phyloP scores from a whole-genome alignment of 2,329 filamentous ascomycete genomes.

The Lachnellula willkommii region DNA sequence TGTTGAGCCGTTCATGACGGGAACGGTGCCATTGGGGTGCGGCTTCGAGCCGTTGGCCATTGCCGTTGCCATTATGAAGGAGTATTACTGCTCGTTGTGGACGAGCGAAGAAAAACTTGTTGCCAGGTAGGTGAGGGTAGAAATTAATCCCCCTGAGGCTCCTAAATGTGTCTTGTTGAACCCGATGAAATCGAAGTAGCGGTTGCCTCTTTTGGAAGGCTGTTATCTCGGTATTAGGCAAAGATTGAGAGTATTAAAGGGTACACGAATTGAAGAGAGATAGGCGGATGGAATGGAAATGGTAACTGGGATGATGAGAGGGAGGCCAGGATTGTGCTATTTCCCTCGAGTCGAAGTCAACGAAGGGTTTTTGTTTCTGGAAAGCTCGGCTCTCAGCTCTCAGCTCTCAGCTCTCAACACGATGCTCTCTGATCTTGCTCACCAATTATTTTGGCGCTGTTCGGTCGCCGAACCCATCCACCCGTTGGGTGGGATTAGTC shows the following conservation, averaged over 20 bases:
- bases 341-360: background rate
- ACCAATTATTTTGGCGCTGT: no score
- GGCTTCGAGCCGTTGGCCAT: conserved; percentile 31
- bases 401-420: background rate
- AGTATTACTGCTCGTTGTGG: conserved; percentile 20
- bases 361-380: background rate
- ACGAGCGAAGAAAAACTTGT: conserved; percentile 24
- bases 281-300: background rate
- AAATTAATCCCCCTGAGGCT: conserved; percentile 4
- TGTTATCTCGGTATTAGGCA: background rate
- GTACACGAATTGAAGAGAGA: background rate
- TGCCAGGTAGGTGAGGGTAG: conserved; percentile 16
- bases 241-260: background rate
- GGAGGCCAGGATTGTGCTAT: background rate
- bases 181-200: background rate
- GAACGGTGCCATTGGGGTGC: conserved; percentile 38
- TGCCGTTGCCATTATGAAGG: conserved; percentile 44
- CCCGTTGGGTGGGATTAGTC: no score
- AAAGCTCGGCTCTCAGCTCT: no score
- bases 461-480: no score
- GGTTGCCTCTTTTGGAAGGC: background rate
- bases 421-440: no score
- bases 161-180: conserved; percentile 3
- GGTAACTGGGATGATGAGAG: background rate
- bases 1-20: conserved; percentile 51